These are phyloP conservation scores for Gnomoniopsis smithogilvyi DNA, from an alignment of 2,329 filamentous ascomycete genomes.

Conservation along the genomic window DNA sequence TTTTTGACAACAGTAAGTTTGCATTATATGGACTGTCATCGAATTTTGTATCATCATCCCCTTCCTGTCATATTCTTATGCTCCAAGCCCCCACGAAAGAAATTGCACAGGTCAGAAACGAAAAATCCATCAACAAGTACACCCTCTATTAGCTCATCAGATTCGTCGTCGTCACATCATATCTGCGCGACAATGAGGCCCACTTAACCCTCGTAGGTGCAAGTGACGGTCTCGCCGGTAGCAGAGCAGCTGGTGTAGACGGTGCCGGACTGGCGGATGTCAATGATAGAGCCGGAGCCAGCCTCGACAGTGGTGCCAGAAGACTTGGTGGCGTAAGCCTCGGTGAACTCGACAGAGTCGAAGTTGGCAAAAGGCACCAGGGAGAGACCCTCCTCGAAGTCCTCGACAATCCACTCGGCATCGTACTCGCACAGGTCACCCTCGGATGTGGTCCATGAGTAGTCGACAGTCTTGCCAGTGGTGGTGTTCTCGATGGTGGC, in stretches of 20 bases:
- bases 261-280: slow-evolving; percentile 64
- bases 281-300: slow-evolving; percentile 58
- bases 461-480: slow-evolving; percentile 47
- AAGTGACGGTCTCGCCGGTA: slow-evolving; percentile 18
- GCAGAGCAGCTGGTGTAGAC: slow-evolving; percentile 38
- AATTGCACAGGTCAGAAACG: background rate
- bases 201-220: slow-evolving; percentile 37
- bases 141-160: background rate
- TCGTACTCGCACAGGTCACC: slow-evolving; percentile 52
- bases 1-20: background rate
- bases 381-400: slow-evolving; percentile 35
- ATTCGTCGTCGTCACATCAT: background rate
- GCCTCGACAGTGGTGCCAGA: slow-evolving; percentile 29
- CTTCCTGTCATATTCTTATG: background rate
- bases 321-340: slow-evolving; percentile 29
- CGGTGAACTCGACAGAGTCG: slow-evolving; percentile 40
- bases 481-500: slow-evolving; percentile 44
- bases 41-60: background rate
- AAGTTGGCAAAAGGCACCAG: slow-evolving; percentile 46
- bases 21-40: background rate
- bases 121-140: background rate
- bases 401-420: slow-evolving; percentile 62
- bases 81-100: background rate
- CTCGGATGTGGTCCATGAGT: slow-evolving; percentile 55
- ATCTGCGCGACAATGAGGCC: background rate